These are phyloP conservation scores for Chaetomiaceae sp. DNA, from an alignment of 2,329 filamentous ascomycete species.

Conservation along the genomic window DNA sequence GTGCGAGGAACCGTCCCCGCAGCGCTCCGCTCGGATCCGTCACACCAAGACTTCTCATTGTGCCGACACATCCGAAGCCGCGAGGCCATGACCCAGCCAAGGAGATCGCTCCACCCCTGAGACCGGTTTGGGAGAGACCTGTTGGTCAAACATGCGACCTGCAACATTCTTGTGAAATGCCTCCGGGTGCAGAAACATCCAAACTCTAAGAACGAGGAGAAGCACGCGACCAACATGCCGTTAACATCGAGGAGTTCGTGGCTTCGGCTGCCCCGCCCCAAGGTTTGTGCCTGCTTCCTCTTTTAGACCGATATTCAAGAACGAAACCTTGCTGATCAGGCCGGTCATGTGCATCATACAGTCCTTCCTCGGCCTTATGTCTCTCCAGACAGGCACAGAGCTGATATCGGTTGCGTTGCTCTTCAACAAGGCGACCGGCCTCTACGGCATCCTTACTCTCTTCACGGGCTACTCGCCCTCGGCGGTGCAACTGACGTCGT, in stretches of 20 bases:
- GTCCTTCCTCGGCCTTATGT: constrained; percentile 82
- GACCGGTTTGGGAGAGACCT: background rate
- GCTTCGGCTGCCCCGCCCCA: constrained; percentile 31
- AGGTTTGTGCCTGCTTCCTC: constrained; percentile 19
- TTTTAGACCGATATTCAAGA: background rate
- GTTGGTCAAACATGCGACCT: constrained; percentile 5
- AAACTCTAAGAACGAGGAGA: background rate
- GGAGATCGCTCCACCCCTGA: background rate
- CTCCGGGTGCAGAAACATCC: background rate
- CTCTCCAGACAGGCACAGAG: constrained; percentile 79
- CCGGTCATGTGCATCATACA: constrained; percentile 34
- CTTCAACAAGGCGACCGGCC: constrained; percentile 87
- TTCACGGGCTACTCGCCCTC: constrained; percentile 83
- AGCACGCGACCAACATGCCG: constrained; percentile 1
- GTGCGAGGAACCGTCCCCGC: background rate
- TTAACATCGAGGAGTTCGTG: constrained; percentile 16
- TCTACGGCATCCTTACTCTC: constrained; percentile 86
- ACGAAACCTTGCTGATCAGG: constrained; percentile 1
- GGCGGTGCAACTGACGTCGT: constrained; percentile 80
- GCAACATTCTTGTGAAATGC: background rate
- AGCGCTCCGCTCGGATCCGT: background rate
- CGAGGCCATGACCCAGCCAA: background rate
- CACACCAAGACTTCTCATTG: background rate
- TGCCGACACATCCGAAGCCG: constrained; percentile 8
- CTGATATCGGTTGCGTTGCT: constrained; percentile 78